Percentiles rank a stretch among this genome's conserved stretches.
phyloP scores from a whole-genome alignment of 345 rosid genomes.

The Boechera retrofracta region DNA sequence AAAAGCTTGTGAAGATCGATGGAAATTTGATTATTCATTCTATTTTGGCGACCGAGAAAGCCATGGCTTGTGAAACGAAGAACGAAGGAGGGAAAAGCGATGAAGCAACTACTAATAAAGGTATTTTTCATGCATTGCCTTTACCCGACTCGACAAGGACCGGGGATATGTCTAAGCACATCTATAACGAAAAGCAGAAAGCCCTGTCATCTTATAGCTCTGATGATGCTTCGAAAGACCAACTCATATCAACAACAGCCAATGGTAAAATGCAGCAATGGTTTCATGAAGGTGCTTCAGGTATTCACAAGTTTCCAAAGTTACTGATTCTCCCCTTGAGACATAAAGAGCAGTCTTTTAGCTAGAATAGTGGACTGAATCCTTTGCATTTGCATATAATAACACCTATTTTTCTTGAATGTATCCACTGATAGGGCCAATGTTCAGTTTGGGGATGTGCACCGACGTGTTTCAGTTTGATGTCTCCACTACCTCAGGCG shows the following conservation, averaged over 20 bases:
- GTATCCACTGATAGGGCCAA: conserved; percentile 59
- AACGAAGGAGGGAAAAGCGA: conserved; percentile 47
- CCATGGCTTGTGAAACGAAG: conserved; percentile 53
- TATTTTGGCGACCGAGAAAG: conserved; percentile 74
- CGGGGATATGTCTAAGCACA: conserved; percentile 48
- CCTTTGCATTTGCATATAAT: conserved; percentile 16
- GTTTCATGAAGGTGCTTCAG: conserved; percentile 95
- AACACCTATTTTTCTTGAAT: background rate
- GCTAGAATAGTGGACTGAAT: background rate
- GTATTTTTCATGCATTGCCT: conserved; percentile 44
- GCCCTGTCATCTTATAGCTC: conserved; percentile 62
- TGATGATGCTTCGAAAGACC: conserved; percentile 62
- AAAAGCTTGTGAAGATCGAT: conserved; percentile 93
- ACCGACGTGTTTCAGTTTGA: conserved; percentile 85
- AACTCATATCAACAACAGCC: conserved; percentile 55
- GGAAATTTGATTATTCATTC: conserved; percentile 94
- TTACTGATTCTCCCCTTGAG: conserved; percentile 7
- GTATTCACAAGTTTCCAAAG: conserved; percentile 47
- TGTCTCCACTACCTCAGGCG: conserved; percentile 59
- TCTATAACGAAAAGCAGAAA: conserved; percentile 56
- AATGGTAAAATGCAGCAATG: conserved; percentile 86
- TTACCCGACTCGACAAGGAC: conserved; percentile 37
- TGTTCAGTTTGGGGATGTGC: conserved; percentile 90
- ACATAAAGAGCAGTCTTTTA: background rate
- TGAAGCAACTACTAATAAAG: conserved; percentile 47